Percentiles rank a stretch among this genome's conserved stretches.
These are phyloP conservation scores for Ajuga chamaepitys DNA, from an alignment of 257 asterid species.

Conservation along the genomic window DNA sequence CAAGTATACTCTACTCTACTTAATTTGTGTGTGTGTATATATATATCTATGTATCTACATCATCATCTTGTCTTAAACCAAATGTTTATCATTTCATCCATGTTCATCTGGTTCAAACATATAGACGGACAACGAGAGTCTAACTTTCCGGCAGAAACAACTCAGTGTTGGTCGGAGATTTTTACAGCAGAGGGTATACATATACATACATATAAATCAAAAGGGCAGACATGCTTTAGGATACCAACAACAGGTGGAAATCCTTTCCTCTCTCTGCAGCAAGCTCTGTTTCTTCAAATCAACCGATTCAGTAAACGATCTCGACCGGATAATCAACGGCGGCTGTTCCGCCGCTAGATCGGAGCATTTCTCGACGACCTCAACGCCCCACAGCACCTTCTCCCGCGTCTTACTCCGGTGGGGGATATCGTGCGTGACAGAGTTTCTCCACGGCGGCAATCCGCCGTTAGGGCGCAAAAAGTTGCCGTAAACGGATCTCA, in stretches of 20 bases:
- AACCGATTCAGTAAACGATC: constrained; percentile 14
- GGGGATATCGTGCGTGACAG: constrained; percentile 59
- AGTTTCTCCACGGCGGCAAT: constrained; percentile 72
- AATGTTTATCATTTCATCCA: too few relatives aligned
- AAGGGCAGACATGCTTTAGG: constrained; percentile 10
- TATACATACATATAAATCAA: neutral
- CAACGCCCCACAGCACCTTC: constrained; percentile 72
- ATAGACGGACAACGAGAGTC: too few relatives aligned
- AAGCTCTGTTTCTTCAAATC: constrained; percentile 11
- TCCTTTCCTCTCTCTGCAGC: neutral
- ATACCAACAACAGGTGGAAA: constrained; percentile 15
- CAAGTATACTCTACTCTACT: too few relatives aligned
- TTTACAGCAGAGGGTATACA: too few relatives aligned
- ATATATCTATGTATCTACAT: too few relatives aligned
- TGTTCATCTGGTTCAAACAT: too few relatives aligned
- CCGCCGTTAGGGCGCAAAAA: constrained; percentile 62
- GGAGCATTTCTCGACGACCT: constrained; percentile 42
- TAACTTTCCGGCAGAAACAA: too few relatives aligned
- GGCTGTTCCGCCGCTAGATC: neutral
- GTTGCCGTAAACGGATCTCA: constrained; percentile 48
- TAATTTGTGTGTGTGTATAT: too few relatives aligned
- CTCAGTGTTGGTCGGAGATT: too few relatives aligned
- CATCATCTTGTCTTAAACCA: too few relatives aligned
- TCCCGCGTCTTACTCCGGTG: constrained; percentile 27
- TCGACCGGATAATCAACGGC: neutral